Evolutionary conservation across 1,139 yeast species (phyloP).

Genomic region (Geotrichum europaeum): DNA sequence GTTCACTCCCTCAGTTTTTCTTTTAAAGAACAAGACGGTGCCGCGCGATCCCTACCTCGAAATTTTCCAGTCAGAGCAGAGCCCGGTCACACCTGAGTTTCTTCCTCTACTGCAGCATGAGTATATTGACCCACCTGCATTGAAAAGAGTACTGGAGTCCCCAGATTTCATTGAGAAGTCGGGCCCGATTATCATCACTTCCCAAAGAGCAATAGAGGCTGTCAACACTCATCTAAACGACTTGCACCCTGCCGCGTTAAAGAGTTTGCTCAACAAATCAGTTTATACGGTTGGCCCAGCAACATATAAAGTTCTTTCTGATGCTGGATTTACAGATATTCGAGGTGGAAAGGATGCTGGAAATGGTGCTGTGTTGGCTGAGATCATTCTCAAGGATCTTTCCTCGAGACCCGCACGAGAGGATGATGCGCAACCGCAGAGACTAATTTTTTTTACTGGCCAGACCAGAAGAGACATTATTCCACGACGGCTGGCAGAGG

Average conservation of each 20-base stretch:
- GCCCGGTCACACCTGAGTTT: constrained; percentile 41
- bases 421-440: constrained; percentile 22
- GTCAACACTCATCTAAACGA: constrained; percentile 35
- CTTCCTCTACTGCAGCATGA: constrained; percentile 66
- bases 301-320: constrained; percentile 54
- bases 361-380: constrained; percentile 67
- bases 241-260: constrained; percentile 18
- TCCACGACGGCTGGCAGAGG: constrained; percentile 49
- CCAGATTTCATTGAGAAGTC: constrained; percentile 38
- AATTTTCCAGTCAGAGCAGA: constrained; percentile 35
- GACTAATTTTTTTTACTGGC: constrained; percentile 77
- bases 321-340: constrained; percentile 61
- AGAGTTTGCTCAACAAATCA: constrained; percentile 36
- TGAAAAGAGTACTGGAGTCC: constrained; percentile 42
- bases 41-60: constrained; percentile 61
- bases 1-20: constrained; percentile 29
- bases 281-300: constrained; percentile 94
- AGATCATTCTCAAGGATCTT: constrained; percentile 49
- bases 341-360: constrained; percentile 77
- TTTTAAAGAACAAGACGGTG: constrained; percentile 62
- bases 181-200: constrained; percentile 67
- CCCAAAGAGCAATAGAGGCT: constrained; percentile 89
- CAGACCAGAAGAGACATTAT: constrained; percentile 76
- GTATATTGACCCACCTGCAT: constrained; percentile 44
- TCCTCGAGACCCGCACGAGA: constrained; percentile 36